Evolutionary conservation across 768 basidiomycete species (phyloP).

Genomic region (Termitomyces bulborhizus): DNA sequence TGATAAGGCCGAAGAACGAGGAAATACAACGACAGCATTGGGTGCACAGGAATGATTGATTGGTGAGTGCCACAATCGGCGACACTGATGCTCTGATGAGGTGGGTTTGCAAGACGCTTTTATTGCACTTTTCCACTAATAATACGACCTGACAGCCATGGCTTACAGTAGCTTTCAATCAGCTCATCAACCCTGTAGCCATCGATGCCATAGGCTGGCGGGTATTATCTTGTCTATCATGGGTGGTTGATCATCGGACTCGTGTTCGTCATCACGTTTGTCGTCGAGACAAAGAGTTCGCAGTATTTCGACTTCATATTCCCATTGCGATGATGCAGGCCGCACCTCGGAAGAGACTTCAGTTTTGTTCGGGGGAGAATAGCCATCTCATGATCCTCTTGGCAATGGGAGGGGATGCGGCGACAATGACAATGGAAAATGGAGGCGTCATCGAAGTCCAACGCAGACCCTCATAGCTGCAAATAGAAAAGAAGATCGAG

Average conservation of each 20-base stretch:
- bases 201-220: conserved; percentile 50
- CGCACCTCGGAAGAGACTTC: conserved; percentile 72
- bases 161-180: conserved; percentile 69
- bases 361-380: conserved; percentile 62
- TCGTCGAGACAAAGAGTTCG: conserved; percentile 61
- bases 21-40: conserved; percentile 91
- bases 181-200: conserved; percentile 77
- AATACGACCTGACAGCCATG: conserved; percentile 54
- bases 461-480: background rate
- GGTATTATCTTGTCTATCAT: conserved; percentile 57
- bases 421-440: conserved; percentile 30
- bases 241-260: conserved; percentile 63
- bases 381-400: conserved; percentile 35
- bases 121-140: background rate
- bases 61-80: conserved; percentile 66
- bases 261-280: conserved; percentile 44
- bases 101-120: conserved; percentile 21
- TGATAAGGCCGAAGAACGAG: conserved; percentile 36
- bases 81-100: conserved; percentile 79
- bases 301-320: background rate
- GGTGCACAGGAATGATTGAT: conserved; percentile 82
- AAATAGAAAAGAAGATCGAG: conserved; percentile 2
- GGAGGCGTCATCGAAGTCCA: conserved; percentile 14
- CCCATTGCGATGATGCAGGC: background rate
- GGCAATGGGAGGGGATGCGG: conserved; percentile 43